Evolutionary conservation across 1,284 basidiomycete species (phyloP).

Genomic region (Tremellales sp.): DNA sequence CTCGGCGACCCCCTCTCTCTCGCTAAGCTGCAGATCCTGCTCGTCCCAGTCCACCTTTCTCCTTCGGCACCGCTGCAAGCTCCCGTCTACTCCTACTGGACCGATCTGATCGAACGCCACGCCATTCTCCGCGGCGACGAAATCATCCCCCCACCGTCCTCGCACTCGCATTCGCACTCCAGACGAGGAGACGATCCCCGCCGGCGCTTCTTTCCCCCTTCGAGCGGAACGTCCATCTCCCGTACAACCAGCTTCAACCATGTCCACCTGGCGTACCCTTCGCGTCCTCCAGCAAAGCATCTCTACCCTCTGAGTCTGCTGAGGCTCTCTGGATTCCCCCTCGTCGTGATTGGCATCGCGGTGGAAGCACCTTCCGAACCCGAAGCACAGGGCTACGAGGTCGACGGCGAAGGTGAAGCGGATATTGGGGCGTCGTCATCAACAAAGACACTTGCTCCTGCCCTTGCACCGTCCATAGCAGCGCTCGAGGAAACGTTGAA

Average conservation of each 20-base stretch:
- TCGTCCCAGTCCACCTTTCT: conserved; percentile 42
- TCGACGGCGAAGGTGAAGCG: conserved; percentile 17
- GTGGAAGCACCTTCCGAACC: conserved; percentile 13
- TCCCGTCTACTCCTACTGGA: conserved; percentile 28
- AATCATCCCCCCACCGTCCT: neutral
- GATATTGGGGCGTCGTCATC: conserved; percentile 18
- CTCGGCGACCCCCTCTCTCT: conserved; percentile 43
- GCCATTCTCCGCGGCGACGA: conserved; percentile 40
- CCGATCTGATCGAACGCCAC: conserved; percentile 29
- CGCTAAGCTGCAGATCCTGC: conserved; percentile 44
- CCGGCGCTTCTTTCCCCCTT: conserved; percentile 31
- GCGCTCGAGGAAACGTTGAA: conserved; percentile 36
- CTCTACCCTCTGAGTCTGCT: conserved; percentile 38
- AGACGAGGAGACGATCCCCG: conserved; percentile 19
- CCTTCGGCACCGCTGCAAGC: conserved; percentile 7
- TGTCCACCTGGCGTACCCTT: conserved; percentile 38
- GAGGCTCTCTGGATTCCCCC: conserved; percentile 36
- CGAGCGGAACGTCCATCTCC: conserved; percentile 25
- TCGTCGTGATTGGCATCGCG: conserved; percentile 42
- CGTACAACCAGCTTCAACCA: conserved; percentile 32
- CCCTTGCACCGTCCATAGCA: conserved; percentile 4
- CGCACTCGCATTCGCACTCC: conserved; percentile 5
- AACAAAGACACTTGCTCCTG: conserved; percentile 17
- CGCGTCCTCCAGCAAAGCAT: conserved; percentile 33
- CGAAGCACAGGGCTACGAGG: conserved; percentile 18